Percentiles rank a stretch among this genome's conserved stretches.
phyloP scores from a whole-genome alignment of 73 alveolate genomes.

The Paramecium sexaurelia region DNA sequence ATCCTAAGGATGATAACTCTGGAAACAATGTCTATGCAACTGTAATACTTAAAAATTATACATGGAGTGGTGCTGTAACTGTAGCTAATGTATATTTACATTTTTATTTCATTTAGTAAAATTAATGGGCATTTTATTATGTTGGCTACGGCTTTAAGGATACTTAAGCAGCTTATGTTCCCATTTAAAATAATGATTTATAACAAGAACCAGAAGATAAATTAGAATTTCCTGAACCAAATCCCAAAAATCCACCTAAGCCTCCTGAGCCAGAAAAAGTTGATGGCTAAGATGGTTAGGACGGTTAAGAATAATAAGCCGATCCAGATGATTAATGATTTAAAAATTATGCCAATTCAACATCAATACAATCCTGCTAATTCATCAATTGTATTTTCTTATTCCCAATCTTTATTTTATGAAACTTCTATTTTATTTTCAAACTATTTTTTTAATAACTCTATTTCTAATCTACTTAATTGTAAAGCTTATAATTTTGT shows the following conservation, averaged over 20 bases:
- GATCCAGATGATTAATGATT: slow-evolving; percentile 45
- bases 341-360: not conserved
- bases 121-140: slow-evolving; percentile 80
- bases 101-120: slow-evolving; percentile 52
- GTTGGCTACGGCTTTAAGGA: slow-evolving; percentile 87
- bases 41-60: slow-evolving; percentile 71
- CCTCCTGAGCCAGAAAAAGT: slow-evolving; percentile 64
- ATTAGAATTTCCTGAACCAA: slow-evolving; percentile 86
- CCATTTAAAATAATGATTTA: slow-evolving; percentile 77
- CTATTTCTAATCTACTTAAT: not conserved
- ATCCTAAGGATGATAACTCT: slow-evolving; percentile 71
- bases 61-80: slow-evolving; percentile 87
- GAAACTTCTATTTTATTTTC: not conserved
- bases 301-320: not conserved
- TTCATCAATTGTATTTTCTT: not conserved
- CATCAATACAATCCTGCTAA: slow-evolving; percentile 10
- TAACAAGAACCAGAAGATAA: slow-evolving; percentile 79
- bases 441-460: not conserved
- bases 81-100: slow-evolving; percentile 62
- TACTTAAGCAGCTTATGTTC: slow-evolving; percentile 72
- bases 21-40: slow-evolving; percentile 75
- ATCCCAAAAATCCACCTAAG: slow-evolving; percentile 67
- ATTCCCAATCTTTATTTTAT: not conserved
- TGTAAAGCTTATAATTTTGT: not conserved
- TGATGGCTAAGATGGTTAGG: not conserved